Conservation (phyloP, 345 rosid species). For the Erodium maritimum region DNA sequence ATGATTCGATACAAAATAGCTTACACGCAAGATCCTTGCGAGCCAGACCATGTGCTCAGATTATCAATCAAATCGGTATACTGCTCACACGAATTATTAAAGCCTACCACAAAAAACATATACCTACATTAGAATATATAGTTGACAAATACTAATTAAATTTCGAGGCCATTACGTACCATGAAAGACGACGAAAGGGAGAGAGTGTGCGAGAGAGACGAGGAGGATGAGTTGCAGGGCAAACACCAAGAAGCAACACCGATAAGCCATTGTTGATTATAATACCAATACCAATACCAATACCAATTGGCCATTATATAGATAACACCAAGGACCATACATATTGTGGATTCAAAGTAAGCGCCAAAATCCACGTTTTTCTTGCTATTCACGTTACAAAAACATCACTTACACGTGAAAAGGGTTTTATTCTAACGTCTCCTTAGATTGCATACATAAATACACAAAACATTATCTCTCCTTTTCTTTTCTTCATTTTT, state of each 20-base stretch:
- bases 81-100: slow-evolving; percentile 71
- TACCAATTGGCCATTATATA: no score
- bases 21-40: slow-evolving; percentile 85
- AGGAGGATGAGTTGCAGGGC: slow-evolving; percentile 2
- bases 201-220: slow-evolving; percentile 26
- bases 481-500: no score
- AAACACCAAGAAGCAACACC: slow-evolving; percentile 1
- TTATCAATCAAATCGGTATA: slow-evolving; percentile 46
- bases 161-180: no score
- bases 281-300: no score
- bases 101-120: slow-evolving; percentile 34
- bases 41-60: slow-evolving; percentile 60
- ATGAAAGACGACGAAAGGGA: slow-evolving; percentile 69
- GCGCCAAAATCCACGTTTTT: no score
- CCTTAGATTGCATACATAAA: no score
- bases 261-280: slow-evolving; percentile 16
- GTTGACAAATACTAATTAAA: not conserved
- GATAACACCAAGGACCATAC: no score
- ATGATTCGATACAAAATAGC: slow-evolving; percentile 11
- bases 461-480: no score
- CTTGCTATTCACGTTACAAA: no score
- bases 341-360: no score
- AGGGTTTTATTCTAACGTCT: no score
- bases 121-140: not conserved
- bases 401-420: no score